Base-by-base conservation (phyloP, 1,284 basidiomycete species). In the Coriolopsis trogii region DNA sequence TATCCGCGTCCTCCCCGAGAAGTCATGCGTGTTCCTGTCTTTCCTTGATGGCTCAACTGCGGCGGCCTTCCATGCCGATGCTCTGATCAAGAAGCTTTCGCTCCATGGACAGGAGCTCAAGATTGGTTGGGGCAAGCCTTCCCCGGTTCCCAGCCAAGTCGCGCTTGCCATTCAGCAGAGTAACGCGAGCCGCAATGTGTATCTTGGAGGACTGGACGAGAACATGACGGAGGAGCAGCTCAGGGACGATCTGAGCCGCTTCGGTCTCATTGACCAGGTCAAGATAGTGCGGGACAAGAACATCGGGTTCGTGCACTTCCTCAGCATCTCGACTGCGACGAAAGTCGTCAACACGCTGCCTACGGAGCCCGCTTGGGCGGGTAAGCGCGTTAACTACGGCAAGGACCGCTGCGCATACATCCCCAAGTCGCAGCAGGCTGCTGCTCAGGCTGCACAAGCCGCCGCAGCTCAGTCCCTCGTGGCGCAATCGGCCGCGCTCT, bases 231-330 rank as follows among this genome's bases (percentile, higher is more conserved):
- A 98, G 75, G 91, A 95, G 73, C 84, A 85, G 68, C 75, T 98
- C 37, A 75, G 94, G 25, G 92, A 96, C 57, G 93, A 95, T 66
- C 76, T 93, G 45, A 86, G 82, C 64, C 80, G 89, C 34, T 98
- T 95, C 65, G 95, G 95, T n/a, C 78, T 95, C 37, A 97, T 98
- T 66, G 95, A 98, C 72, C 95, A 97, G 70, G 93, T 98, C 68
- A 98, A 98, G 81, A 96, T 97, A 65, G 95, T 97, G 34, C 77
- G 93, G 55, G 95, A 98, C 77, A 97, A 97, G 81, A 95, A 95
- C 66, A 97, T 97, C 59, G 95, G 93, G 6, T 98, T 98, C 68
- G 91, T 98, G 33, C 95, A 98, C 73, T 98, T 97, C 78, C 75
- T 97, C 64, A 93, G 89, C 70, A 96, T 98, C 68, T 82, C 88